Conservation (phyloP, 441 rosid species). For the Hura crepitans region DNA sequence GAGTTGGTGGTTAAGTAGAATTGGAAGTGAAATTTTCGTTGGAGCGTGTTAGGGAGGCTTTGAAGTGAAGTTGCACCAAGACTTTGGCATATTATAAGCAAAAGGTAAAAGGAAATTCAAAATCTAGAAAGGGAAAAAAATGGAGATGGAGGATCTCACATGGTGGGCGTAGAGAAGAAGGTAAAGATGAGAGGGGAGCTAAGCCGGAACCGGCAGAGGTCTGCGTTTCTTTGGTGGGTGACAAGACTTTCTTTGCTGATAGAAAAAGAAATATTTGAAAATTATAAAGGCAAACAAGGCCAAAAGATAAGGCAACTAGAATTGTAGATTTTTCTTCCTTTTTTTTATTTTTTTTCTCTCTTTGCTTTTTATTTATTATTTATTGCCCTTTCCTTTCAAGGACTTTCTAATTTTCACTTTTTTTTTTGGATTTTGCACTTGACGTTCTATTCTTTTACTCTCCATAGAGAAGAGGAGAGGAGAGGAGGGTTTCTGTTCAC, state of each 20-base stretch:
- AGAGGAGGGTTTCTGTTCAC: too few species aligned
- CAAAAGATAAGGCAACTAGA: conserved; percentile 38
- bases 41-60: conserved; percentile 18
- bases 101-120: neutral
- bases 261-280: conserved; percentile 42
- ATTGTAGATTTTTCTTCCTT: neutral
- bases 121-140: conserved; percentile 14
- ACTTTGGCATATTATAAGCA: conserved; percentile 17
- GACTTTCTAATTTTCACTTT: conserved; percentile 20
- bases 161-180: neutral
- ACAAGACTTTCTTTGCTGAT: conserved; percentile 61
- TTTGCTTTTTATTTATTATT: conserved; percentile 4
- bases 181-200: conserved; percentile 21
- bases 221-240: conserved; percentile 62
- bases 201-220: conserved; percentile 43
- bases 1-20: conserved; percentile 21
- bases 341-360: neutral
- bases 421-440: conserved; percentile 9
- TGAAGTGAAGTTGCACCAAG: conserved; percentile 61
- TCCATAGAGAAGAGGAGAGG: neutral
- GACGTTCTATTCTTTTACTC: conserved; percentile 5
- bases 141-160: conserved; percentile 14
- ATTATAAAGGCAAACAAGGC: conserved; percentile 38
- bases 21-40: conserved; percentile 16
- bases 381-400: conserved; percentile 23